Evolutionary conservation across 805 yeast genomes (phyloP).

Genomic region (Candida khao-thaluensis): DNA sequence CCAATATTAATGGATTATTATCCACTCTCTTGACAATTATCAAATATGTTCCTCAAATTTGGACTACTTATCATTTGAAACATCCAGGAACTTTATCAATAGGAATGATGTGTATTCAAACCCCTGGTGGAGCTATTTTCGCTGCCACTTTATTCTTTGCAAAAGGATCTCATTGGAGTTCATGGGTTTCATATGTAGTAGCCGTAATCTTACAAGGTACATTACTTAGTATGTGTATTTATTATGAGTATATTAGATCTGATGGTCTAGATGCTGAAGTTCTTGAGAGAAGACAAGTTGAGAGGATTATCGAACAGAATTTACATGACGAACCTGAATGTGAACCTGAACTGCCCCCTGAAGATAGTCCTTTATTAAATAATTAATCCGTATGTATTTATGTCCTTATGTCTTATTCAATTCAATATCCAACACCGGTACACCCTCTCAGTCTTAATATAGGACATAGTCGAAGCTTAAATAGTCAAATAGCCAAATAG

Average conservation of each 20-base stretch:
- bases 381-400: neutral
- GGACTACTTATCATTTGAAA: conserved; percentile 64
- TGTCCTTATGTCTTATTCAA: too few species aligned
- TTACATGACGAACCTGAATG: conserved; percentile 4
- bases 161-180: conserved; percentile 81
- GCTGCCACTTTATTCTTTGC: conserved; percentile 67
- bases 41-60: conserved; percentile 79
- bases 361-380: conserved; percentile 2
- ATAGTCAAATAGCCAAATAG: too few species aligned
- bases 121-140: conserved; percentile 88
- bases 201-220: conserved; percentile 70
- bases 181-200: conserved; percentile 76
- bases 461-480: too few species aligned
- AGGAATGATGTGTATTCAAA: conserved; percentile 80
- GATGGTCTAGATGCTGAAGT: conserved; percentile 16
- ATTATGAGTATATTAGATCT: conserved; percentile 32
- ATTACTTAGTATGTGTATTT: conserved; percentile 62
- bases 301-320: conserved; percentile 30
- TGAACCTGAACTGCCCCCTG: neutral
- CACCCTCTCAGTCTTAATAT: too few species aligned
- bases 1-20: conserved; percentile 61
- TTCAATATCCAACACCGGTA: too few species aligned
- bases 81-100: conserved; percentile 80
- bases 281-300: conserved; percentile 28
- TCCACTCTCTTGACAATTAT: conserved; percentile 63